Base-by-base conservation (phyloP, 2,329 filamentous ascomycete species). In the Aspergillus spinulosporus region DNA sequence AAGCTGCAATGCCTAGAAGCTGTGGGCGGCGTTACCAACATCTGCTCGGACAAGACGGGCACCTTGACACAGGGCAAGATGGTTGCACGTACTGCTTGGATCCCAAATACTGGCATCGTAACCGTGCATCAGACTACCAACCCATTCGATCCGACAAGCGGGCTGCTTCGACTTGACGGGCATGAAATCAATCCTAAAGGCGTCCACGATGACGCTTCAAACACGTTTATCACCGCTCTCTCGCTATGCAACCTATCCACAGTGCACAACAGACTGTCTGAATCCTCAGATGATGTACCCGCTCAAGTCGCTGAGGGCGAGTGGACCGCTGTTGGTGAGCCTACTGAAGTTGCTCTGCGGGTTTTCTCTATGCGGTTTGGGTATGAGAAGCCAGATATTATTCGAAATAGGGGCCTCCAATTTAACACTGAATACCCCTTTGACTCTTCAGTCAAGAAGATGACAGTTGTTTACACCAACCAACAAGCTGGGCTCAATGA, bases 401-500 rank as follows among this genome's bases (percentile, higher is more conserved):
- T 85, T n/a, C 44, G 52, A 2, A 46, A 46, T 9, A 49, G 56
- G 1, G 52, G 58, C 7, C 45, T 70, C 4, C n/a, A 60, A 4
- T 60, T 68, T 6, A 56, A 61, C n/a, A 78, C 80, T 0, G 85
- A 88, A 62, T 86, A 84, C 53, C 88, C 88, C 2, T 90, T 90
- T 62, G 87, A 90, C 67, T 90, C 88, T 36, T 81, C 82, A 7
- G 84, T 87, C 62, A 90, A 90, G 70, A 89, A 86, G 74, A 74
- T 74, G 15, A 71, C 74, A 28, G 73, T 78, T 7, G 64, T 76
- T 47, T 69, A 53, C 65, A 71, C 15, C 51, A 66, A 62, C 62
- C 34, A 69, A 68, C 12, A 62, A 59, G 21, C 32, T 1, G 14
- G 43, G 5, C 1, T 39, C 8, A 77, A 76, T 59, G 70, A 76